phyloP scores from a whole-genome alignment of 73 alveolate species.

The Paraurostyla sp. region DNA sequence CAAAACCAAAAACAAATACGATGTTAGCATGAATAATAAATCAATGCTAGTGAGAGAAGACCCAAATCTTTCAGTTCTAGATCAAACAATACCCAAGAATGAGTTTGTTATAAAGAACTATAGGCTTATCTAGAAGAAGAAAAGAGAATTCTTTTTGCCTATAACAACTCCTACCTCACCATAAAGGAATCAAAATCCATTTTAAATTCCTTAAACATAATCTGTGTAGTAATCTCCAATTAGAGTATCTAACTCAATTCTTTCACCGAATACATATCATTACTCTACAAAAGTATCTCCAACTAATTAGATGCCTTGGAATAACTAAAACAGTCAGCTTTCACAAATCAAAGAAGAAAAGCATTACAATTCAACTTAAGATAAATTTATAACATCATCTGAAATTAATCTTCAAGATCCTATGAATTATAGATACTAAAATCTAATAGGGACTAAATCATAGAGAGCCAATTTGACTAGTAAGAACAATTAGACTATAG shows the following conservation, averaged over 20 bases:
- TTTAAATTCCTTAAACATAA: neutral
- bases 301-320: slow-evolving; percentile 42
- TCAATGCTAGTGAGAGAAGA: neutral
- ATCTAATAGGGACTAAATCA: neutral
- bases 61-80: neutral
- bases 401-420: no score
- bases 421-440: neutral
- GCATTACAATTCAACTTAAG: neutral
- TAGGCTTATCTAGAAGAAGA: slow-evolving; percentile 40
- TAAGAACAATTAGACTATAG: neutral
- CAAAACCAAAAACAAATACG: neutral
- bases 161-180: slow-evolving; percentile 28
- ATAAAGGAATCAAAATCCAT: slow-evolving; percentile 1
- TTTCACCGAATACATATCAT: slow-evolving; percentile 48
- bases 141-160: slow-evolving; percentile 52
- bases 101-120: slow-evolving; percentile 49
- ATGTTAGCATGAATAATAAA: neutral
- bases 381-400: no score
- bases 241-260: slow-evolving; percentile 65
- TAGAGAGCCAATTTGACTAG: neutral
- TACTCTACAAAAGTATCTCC: slow-evolving; percentile 63
- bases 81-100: neutral
- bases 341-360: neutral
- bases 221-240: slow-evolving; percentile 35
- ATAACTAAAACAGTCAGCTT: neutral